Percentiles rank a stretch among this genome's conserved stretches.
phyloP scores from a whole-genome alignment of 352 stramenopile species.

The Globisporangium radiosum region DNA sequence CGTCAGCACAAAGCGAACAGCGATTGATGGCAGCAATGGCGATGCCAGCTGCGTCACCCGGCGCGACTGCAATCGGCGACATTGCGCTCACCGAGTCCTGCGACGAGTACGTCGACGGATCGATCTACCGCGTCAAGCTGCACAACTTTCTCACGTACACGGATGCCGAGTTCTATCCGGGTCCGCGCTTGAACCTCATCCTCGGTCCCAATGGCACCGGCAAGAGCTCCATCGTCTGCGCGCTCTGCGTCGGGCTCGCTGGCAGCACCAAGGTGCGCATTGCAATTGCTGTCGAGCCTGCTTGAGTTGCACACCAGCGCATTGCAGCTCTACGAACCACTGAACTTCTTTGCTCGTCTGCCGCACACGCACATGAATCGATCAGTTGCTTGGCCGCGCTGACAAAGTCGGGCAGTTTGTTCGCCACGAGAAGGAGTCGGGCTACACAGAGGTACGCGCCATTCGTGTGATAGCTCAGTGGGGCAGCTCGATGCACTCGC shows the following conservation, averaged over 20 bases:
- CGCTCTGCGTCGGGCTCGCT: conserved; percentile 95
- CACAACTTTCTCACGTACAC: conserved; percentile 94
- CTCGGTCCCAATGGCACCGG: conserved; percentile 96
- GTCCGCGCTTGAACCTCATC: conserved; percentile 96
- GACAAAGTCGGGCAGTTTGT: conserved; percentile 92
- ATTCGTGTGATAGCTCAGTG: no score
- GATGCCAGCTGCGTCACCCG: conserved; percentile 12
- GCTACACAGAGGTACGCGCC: conserved; percentile 58
- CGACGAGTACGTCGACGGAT: conserved; percentile 78
- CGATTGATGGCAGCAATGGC: background rate
- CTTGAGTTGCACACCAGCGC: no score
- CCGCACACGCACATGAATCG: no score
- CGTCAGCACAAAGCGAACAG: conserved; percentile 15
- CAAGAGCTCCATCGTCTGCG: conserved; percentile 94
- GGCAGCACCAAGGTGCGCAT: conserved; percentile 85
- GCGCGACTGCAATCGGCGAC: conserved; percentile 16
- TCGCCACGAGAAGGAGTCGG: conserved; percentile 76
- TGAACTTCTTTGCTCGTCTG: no score
- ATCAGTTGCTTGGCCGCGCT: conserved; percentile 88
- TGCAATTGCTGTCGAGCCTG: background rate
- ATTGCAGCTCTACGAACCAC: no score
- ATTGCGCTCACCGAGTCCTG: conserved; percentile 24
- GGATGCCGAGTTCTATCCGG: conserved; percentile 86
- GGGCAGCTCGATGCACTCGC: background rate
- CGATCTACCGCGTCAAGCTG: conserved; percentile 88